These are phyloP conservation scores for Wickerhamiella slavikovae DNA, from an alignment of 805 yeast genomes.

Conservation along the genomic window DNA sequence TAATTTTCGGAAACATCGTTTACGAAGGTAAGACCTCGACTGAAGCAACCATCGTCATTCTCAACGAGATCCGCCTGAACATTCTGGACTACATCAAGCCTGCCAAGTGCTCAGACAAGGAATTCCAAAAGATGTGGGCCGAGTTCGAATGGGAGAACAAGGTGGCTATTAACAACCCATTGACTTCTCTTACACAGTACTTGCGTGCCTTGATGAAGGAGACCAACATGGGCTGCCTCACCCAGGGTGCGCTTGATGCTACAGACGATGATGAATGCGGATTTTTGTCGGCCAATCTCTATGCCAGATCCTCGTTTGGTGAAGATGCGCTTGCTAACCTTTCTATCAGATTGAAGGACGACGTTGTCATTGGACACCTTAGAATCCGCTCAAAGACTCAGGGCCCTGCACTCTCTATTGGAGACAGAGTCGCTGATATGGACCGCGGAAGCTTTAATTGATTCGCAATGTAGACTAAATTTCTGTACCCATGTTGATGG, in stretches of 20 bases:
- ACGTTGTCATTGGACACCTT: constrained; percentile 78
- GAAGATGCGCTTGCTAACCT: constrained; percentile 94
- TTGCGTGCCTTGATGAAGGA: constrained; percentile 55
- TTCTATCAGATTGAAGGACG: constrained; percentile 65
- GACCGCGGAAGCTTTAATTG: not conserved
- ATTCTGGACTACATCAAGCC: constrained; percentile 96
- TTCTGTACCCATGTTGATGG: not conserved
- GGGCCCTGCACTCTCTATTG: constrained; percentile 85
- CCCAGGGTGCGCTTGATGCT: constrained; percentile 59
- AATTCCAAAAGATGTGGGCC: constrained; percentile 96
- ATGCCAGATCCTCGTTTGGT: constrained; percentile 83
- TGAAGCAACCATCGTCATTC: constrained; percentile 72
- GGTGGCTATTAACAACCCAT: constrained; percentile 37
- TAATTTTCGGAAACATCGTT: constrained; percentile 88
- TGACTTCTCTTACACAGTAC: constrained; percentile 44
- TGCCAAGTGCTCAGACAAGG: constrained; percentile 70
- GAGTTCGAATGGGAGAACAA: constrained; percentile 99
- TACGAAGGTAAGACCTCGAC: constrained; percentile 91
- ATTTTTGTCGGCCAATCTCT: constrained; percentile 83
- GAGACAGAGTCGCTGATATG: constrained; percentile 73
- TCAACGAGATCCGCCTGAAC: constrained; percentile 88
- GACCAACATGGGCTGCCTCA: constrained; percentile 85
- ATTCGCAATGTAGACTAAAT: not conserved
- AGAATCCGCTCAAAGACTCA: constrained; percentile 95
- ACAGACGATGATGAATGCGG: constrained; percentile 34